These are phyloP conservation scores for Leccinum imitatum DNA, from an alignment of 768 basidiomycete genomes.

Conservation along the genomic window DNA sequence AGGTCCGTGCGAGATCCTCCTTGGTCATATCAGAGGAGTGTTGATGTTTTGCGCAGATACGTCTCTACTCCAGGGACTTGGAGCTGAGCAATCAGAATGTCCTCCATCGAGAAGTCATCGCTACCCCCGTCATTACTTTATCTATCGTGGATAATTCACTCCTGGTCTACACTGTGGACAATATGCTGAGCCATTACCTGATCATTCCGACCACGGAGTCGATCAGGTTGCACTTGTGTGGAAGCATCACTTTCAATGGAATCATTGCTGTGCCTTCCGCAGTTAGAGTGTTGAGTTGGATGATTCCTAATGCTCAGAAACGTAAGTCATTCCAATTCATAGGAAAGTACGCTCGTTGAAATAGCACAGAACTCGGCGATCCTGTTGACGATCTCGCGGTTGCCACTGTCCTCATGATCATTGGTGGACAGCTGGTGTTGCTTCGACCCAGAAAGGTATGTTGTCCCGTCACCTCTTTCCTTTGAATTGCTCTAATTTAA, in stretches of 20 bases:
- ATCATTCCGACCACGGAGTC: conserved; percentile 81
- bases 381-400: conserved; percentile 89
- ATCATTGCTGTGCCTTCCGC: conserved; percentile 81
- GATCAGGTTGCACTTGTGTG: conserved; percentile 87
- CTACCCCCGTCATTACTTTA: conserved; percentile 78
- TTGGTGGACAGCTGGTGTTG: conserved; percentile 87
- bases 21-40: not conserved
- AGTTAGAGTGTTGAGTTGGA: conserved; percentile 93
- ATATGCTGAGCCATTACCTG: conserved; percentile 89
- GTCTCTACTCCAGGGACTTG: conserved; percentile 90
- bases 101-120: conserved; percentile 74
- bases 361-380: conserved; percentile 81
- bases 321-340: conserved; percentile 49
- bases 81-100: conserved; percentile 83
- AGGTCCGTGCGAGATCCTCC: conserved; percentile 45
- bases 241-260: conserved; percentile 91
- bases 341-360: conserved; percentile 8
- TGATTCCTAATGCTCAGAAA: conserved; percentile 92
- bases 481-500: conserved; percentile 1
- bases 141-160: conserved; percentile 95
- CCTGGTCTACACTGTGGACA: conserved; percentile 91
- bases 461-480: not conserved
- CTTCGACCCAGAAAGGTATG: conserved; percentile 83
- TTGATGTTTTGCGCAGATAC: conserved; percentile 54
- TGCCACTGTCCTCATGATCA: conserved; percentile 94